Base-by-base conservation (phyloP, 352 stramenopile genomes). In the Phytophthora megakarya region DNA sequence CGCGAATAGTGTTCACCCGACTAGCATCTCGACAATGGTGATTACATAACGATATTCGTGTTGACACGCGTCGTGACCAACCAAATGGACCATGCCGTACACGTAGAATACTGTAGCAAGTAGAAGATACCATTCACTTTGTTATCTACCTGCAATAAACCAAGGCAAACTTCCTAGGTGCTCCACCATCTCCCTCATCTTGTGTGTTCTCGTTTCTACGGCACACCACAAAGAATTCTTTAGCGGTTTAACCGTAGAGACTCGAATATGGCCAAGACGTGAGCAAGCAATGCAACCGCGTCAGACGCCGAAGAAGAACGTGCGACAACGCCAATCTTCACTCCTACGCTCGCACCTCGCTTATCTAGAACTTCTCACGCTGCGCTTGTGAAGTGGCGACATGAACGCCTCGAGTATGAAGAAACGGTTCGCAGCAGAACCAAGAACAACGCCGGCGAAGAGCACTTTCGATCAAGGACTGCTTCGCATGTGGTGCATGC, bases 221-320 rank as follows among this genome's bases (percentile, higher is more conserved):
- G n/a, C n/a, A n/a, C n/a, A n/a, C n/a, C n/a, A n/a, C n/a, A n/a
- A 50, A 48, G 11, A 35, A 48, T 33, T 48, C 8, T 32, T 48
- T 48, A 33, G 42, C 19, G 12, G 13, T 48, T 21, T 13, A 10
- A 48, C 13, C 6, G n/a, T n/a, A n/a, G n/a, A n/a, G n/a, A n/a
- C n/a, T n/a, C n/a, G n/a, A 48, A 28, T 7, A 48, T 48, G 42
- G 5, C 42, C 22, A 48, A 48, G 42, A 33, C 42, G 5, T 22
- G 16, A 22, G 19, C 42, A 11, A 48, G 9, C 42, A 32, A 28
- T 11, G 10, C 22, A 5, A 32, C 42, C 1, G 15, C 5, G 9
- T 26, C 22, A 0, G 11, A 48, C 2, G 42, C 6, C 19, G 42
- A 48, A 11, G 1, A 18, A 5, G 10, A 28, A 2, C 12, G 22